Percentiles rank a stretch among this genome's conserved stretches.
Evolutionary conservation across 306 rosid species (phyloP).

Genomic region (Cicer pinnatifidum): DNA sequence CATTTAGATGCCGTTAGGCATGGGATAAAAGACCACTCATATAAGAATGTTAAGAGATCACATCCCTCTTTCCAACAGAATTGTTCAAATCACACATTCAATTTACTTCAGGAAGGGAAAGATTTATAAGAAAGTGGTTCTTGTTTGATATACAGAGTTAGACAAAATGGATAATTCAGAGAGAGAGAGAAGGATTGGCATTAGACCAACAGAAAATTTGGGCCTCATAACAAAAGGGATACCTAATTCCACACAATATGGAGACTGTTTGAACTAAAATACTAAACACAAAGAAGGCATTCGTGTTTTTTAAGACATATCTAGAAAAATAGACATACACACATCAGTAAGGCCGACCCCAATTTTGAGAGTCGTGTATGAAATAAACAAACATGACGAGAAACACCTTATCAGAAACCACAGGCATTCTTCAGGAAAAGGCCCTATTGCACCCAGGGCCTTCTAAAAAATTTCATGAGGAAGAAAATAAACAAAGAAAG

Average conservation of each 20-base stretch:
- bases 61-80: slow-evolving; percentile 9
- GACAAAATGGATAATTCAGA: slow-evolving; percentile 7
- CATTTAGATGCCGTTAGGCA: not conserved
- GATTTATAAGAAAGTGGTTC: slow-evolving; percentile 4
- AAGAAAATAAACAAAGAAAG: slow-evolving; percentile 12
- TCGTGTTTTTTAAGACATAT: slow-evolving; percentile 7
- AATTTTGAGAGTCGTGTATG: slow-evolving; percentile 1
- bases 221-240: not conserved
- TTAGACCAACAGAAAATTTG: not conserved
- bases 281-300: slow-evolving; percentile 2
- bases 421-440: not conserved
- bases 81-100: slow-evolving; percentile 16
- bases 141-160: slow-evolving; percentile 14
- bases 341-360: not conserved
- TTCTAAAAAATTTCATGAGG: not conserved
- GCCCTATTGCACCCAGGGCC: not conserved
- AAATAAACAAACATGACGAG: slow-evolving; percentile 9
- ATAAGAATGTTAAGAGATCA: not conserved
- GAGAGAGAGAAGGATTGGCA: not conserved
- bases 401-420: slow-evolving; percentile 10
- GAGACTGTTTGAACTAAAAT: slow-evolving; percentile 10
- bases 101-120: slow-evolving; percentile 12
- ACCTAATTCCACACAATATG: slow-evolving; percentile 14
- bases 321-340: not conserved
- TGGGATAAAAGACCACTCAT: not conserved